Evolutionary conservation across 768 basidiomycete genomes (phyloP).

Genomic region (Phylloporus sp.): DNA sequence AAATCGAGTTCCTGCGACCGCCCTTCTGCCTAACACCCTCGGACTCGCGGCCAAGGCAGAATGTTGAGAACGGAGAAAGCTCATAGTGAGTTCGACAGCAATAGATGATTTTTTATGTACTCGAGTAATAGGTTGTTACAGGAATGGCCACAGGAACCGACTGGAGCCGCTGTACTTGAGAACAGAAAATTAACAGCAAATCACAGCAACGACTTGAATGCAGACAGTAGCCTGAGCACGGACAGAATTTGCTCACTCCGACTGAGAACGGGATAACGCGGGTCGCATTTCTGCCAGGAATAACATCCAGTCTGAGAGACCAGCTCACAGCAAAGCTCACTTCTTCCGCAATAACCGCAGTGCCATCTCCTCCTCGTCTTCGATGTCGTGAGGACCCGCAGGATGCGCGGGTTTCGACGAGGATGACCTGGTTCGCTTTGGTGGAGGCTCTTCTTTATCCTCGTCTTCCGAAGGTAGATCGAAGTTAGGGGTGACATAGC

Average conservation of each 20-base stretch:
- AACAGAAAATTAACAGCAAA: conserved; percentile 9
- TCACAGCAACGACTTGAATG: conserved; percentile 12
- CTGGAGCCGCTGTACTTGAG: neutral
- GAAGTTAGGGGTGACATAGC: conserved; percentile 71
- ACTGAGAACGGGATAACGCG: neutral
- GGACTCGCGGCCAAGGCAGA: conserved; percentile 1
- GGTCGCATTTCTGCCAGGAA: neutral
- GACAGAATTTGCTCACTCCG: conserved; percentile 12
- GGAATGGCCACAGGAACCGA: conserved; percentile 9
- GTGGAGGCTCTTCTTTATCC: conserved; percentile 33
- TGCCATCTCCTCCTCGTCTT: conserved; percentile 64
- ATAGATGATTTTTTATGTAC: conserved; percentile 3
- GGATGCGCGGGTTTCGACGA: conserved; percentile 28
- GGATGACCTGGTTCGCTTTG: conserved; percentile 31
- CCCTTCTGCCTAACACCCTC: conserved; percentile 2
- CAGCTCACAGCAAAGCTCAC: conserved; percentile 12
- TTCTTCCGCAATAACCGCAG: conserved; percentile 48
- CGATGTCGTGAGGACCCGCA: conserved; percentile 31
- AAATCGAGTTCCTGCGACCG: conserved; percentile 13
- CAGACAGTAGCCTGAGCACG: neutral
- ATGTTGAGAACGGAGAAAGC: conserved; percentile 9
- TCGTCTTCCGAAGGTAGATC: conserved; percentile 43
- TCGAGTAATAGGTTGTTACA: neutral
- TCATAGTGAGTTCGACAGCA: conserved; percentile 13
- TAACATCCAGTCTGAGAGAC: neutral